Base-by-base conservation (phyloP, 1,284 basidiomycete species). In the Mycosarcoma mackinlayi region DNA sequence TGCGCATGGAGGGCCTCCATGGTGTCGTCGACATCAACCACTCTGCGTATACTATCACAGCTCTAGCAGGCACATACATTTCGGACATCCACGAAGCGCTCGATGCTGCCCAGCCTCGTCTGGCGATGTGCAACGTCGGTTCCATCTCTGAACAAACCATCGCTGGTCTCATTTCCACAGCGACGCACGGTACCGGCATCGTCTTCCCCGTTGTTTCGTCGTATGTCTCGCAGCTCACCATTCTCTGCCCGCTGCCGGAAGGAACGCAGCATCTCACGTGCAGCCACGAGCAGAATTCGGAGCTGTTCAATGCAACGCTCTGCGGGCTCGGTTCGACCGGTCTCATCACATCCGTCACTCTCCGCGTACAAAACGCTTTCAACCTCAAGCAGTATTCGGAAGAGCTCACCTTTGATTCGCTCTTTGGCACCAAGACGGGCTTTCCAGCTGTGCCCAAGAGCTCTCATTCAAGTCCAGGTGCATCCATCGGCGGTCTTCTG, bases 141-240 rank as follows among this genome's bases (percentile, higher is more conserved):
- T 95, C 93, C 37, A 98, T 98, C 81, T 95, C 93, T 35, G 93
- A 97, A 83, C 95, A 98, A 84, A 94, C 94, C 3, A 87, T 98
- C 67, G 94, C 88, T n/a, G 95, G 95, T 30, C 88, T 94, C 69
- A 87, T 98, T 78, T 91, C 93, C 10, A 98, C 96, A 39, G 93
- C 93, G 4, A 94, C 94, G 0, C 95, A 98, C 85, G 95, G 95
- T 47, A 90, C 91, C 3, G 95, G 96, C 30, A 86, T 92, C 65
- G 79, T 85, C 38, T 94, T 89, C 83, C 89, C 90, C 54, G 91
- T 93, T 70, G 87, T 98, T 59, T 93, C 92, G 5, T 90, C 89
- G 5, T 88, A 91, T 75, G 92, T 95, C 35, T 86, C 88, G 58
- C 88, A 89, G 6, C 85, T 98, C 57, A 87, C 87, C 7, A 81